Evolutionary conservation across 495 filamentous ascomycete genomes (phyloP), one percentile per base, ranked within the genome.

Genomic region (Clohesyomyces aquaticus): DNA sequence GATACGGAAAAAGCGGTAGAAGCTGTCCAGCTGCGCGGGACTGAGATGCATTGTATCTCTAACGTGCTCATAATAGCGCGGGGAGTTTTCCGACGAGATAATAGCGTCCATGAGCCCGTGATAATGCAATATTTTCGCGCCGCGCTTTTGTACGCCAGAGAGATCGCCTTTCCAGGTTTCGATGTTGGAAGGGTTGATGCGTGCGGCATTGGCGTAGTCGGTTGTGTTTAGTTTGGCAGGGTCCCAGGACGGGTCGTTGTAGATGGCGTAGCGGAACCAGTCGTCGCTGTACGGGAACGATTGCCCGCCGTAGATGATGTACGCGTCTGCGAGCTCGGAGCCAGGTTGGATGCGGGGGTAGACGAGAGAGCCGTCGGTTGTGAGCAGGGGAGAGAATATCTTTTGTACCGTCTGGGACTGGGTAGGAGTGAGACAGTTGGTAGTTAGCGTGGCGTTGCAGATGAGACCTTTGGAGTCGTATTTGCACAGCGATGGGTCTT

Each of bases 1-100:
- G 61, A 87, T 81, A 1, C 78, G 75, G 74, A 87, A 88, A 71
- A 81, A 83, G 51, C 85, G 79, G 48, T 85, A 82, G 69, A 86
- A 87, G 1, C 78, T 76, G 61, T 88, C 84, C 11, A 86, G 69
- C 0, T 79, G 59, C 1, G 69, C 22, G 0, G 79, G 76, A 0
- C 68, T 51, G 14, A 77, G 50, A 2, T 71, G 63, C 79, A 82
- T 82, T 8, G 79, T 76, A 12, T 77, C 63, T 0, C 75, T 65
- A 0, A 85, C 79, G 26, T 76, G 75, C 6, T 67, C 66, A 55
- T 76, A 76, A 55, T 72, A 75, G 16, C 71, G 49, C 3, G 61
- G 52, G 3, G 61, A 67, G 54, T 70, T 73, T 4, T 64, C 59
- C 0, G 59, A 65, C 6, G 67, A 56, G 45, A 76, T 73, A 23